A percentile compares a stretch with the other conserved stretches of the same genome.
These are phyloP conservation scores for Cruciata laevipes DNA, from an alignment of 257 asterid genomes.

Conservation along the genomic window DNA sequence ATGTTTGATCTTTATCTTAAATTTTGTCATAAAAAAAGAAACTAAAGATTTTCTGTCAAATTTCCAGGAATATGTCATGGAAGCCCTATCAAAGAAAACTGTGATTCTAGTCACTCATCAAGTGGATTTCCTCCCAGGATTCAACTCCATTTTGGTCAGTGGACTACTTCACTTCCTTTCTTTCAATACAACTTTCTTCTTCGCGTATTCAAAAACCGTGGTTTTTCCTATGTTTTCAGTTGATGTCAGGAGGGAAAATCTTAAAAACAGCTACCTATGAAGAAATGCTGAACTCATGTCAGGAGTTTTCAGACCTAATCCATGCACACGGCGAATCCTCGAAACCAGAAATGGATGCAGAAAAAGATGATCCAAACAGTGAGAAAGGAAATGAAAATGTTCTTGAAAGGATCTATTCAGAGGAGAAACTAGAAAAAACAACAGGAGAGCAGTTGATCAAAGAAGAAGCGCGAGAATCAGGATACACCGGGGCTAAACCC, in stretches of 20 bases:
- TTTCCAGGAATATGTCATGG: slow-evolving; percentile 32
- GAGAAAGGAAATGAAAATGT: slow-evolving; percentile 27
- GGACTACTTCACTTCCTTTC: not conserved
- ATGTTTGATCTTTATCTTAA: not conserved
- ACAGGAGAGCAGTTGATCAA: slow-evolving; percentile 39
- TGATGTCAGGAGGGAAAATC: slow-evolving; percentile 69
- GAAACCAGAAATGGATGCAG: slow-evolving; percentile 39
- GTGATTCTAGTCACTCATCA: slow-evolving; percentile 42
- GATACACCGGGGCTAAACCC: slow-evolving; percentile 36
- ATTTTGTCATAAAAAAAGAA: not conserved
- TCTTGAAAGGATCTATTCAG: slow-evolving; percentile 34
- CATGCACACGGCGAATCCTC: slow-evolving; percentile 63
- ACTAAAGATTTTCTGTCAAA: not conserved
- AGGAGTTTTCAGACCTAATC: slow-evolving; percentile 63
- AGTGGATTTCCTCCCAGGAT: slow-evolving; percentile 40
- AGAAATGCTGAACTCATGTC: slow-evolving; percentile 51
- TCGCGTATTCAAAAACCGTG: no score
- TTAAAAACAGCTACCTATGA: slow-evolving; percentile 50
- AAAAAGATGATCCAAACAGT: slow-evolving; percentile 12
- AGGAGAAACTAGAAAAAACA: slow-evolving; percentile 23
- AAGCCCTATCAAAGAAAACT: slow-evolving; percentile 22
- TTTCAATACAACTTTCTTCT: no score
- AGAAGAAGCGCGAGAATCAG: slow-evolving; percentile 40
- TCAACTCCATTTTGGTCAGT: slow-evolving; percentile 37
- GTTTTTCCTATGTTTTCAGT: slow-evolving; percentile 32